A percentile compares a stretch with the other conserved stretches of the same genome.
These are phyloP conservation scores for Aphanomyces euteiches DNA, from an alignment of 352 stramenopile genomes.

Conservation along the genomic window DNA sequence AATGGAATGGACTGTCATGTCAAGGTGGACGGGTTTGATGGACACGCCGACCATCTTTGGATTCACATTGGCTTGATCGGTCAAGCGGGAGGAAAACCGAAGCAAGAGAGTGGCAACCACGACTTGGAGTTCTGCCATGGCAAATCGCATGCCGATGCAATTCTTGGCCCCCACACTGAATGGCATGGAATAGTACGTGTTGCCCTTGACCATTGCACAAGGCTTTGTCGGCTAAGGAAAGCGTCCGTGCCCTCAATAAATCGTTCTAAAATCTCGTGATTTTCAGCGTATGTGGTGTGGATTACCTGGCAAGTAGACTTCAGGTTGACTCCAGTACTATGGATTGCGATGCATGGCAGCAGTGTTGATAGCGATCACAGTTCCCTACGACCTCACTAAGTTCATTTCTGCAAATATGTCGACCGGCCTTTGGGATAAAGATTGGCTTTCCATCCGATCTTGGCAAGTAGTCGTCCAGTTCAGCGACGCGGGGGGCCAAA, in stretches of 20 bases:
- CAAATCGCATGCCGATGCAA: slow-evolving; percentile 22
- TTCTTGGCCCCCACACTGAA: slow-evolving; percentile 20
- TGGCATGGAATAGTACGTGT: slow-evolving; percentile 20
- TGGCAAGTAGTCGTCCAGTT: slow-evolving; percentile 1
- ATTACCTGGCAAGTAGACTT: slow-evolving; percentile 8
- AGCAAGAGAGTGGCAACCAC: slow-evolving; percentile 15
- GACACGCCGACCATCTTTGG: slow-evolving; percentile 22
- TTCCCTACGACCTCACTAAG: slow-evolving; percentile 2
- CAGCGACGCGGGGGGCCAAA: slow-evolving; percentile 10
- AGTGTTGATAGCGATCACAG: slow-evolving; percentile 21
- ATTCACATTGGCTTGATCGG: slow-evolving; percentile 8
- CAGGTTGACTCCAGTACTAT: slow-evolving; percentile 13
- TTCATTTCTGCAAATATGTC: background rate
- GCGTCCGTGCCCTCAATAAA: slow-evolving; percentile 14
- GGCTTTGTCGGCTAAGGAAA: slow-evolving; percentile 6
- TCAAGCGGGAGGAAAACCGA: slow-evolving; percentile 15
- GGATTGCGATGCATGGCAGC: slow-evolving; percentile 25
- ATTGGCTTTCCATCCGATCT: background rate
- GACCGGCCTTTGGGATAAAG: slow-evolving; percentile 22
- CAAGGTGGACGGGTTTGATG: slow-evolving; percentile 24
- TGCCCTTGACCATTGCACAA: slow-evolving; percentile 7
- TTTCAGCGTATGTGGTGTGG: no score
- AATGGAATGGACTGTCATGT: slow-evolving; percentile 8
- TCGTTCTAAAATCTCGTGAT: background rate
- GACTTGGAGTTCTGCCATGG: slow-evolving; percentile 21